phyloP scores from a whole-genome alignment of 2,329 filamentous ascomycete genomes.

The Blumeria hordei region DNA sequence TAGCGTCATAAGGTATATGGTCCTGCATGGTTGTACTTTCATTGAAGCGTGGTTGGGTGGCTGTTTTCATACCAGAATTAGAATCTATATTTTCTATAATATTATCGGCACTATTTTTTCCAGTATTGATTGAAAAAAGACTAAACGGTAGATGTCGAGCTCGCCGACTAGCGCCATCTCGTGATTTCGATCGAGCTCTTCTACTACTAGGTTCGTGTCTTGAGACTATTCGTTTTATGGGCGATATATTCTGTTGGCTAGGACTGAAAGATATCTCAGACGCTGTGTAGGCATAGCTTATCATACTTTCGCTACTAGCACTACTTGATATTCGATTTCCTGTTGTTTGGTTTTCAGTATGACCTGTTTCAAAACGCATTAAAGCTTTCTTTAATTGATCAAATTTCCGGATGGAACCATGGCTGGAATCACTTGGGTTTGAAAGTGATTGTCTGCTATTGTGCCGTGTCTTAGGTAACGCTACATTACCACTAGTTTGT shows the following conservation, averaged over 20 bases:
- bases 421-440: conserved; percentile 19
- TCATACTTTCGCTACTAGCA: conserved; percentile 40
- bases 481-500: conserved; percentile 14
- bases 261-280: conserved; percentile 39
- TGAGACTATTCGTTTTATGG: conserved; percentile 10
- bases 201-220: conserved; percentile 9
- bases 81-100: conserved; percentile 7
- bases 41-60: conserved; percentile 9
- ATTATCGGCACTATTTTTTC: conserved; percentile 4
- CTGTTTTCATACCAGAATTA: conserved; percentile 14
- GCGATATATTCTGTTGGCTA: conserved; percentile 6
- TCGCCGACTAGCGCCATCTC: conserved; percentile 10
- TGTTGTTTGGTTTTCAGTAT: conserved; percentile 12
- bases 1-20: conserved; percentile 6
- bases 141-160: conserved; percentile 9
- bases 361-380: conserved; percentile 22
- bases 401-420: conserved; percentile 31
- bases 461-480: conserved; percentile 24
- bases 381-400: conserved; percentile 39
- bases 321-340: conserved; percentile 23
- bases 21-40: conserved; percentile 9
- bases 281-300: conserved; percentile 43
- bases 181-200: conserved; percentile 12
- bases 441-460: conserved; percentile 26
- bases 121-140: conserved; percentile 4